Evolutionary conservation across 345 rosid genomes (phyloP), one percentile per base, ranked within the genome.

Genomic region (Eucalyptus dawsonii): DNA sequence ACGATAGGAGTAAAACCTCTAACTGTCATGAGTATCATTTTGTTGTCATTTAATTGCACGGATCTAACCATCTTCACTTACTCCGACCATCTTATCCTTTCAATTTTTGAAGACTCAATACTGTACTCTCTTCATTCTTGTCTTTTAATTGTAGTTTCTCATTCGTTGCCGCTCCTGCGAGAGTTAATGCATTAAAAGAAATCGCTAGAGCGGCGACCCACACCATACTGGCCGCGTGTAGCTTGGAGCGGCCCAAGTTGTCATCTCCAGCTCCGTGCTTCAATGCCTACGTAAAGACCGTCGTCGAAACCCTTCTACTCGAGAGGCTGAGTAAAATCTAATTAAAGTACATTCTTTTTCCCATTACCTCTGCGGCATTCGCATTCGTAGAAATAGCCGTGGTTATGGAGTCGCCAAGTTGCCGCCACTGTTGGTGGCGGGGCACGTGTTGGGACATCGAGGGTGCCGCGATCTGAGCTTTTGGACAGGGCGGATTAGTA

Each of bases 131-230:
- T 69, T 34, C 81, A 3, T 34, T 72, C 47, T 56, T 42, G 54
- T 37, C 50, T 22, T 50, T n/a, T 81, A 15, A 6, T 34, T 42
- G 6, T 62, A 27, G 19, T 87, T 44, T 69, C n/a, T 27, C 29
- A 2, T 49, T 40, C 42, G 8, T 83, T 50, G n/a, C 60, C 37
- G 34, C 37, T 50, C 86, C 22, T 90, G 93, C 93, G 93, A 95
- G 91, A 88, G 91, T 90, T 11, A 86, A 93, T 86, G 56, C 76
- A 19, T 94, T 94, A 87, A 95, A 94, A 91, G 93, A 89, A 90
- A 91, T 94, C 10, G 95, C 95, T 3, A 91, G 95, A 90, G 89
- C 87, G 51, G 92, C 94, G 31, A 95, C 95, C 3, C 95, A 94
- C 85, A 89, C 95, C 72, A 89, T 92, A 80, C 89, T 93, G 93